Base-by-base conservation (phyloP, 2,329 filamentous ascomycete genomes). In the Cladosporium velox region DNA sequence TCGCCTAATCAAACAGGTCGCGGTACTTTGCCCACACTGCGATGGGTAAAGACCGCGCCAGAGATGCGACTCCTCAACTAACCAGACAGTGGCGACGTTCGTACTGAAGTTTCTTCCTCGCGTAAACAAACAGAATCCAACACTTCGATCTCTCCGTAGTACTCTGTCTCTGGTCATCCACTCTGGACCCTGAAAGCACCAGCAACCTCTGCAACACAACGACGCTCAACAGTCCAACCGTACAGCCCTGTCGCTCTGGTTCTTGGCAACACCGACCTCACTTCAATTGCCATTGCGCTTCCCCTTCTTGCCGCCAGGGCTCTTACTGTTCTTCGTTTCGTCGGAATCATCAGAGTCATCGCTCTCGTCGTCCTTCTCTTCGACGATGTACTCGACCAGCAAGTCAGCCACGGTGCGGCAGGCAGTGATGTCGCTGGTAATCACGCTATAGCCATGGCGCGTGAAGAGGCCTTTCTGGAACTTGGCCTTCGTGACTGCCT, bases 391-490 rank as follows among this genome's bases (percentile, higher is more conserved):
- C 10, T 3, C 21, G 10, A 64, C 51, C 35, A 64, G 26, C 51
- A 64, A 6, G 10, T 57, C 61, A 11, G 61, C 61, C 61, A 64
- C 51, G 15, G 26, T 15, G 24, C 61, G 51, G n/a, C 61, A 64
- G 21, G 28, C 32, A 5, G 24, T n/a, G 24, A 64, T 14, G 32
- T 64, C 61, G 24, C 18, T 30, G 15, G 38, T 10, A 38, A 64
- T 26, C 51, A 57, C 35, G 24, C 14, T 11, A 7, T 57, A 52
- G 7, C 61, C 51, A 35, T 32, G 49, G 8, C 49, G 14, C 24
- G 61, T 64, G 34, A 64, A 24, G 2, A 32, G 7, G 1, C 61
- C 61, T 11, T 49, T 18, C 21, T 14, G 18, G 24, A 57, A 57
- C 18, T 7, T 24, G 1, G 61, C 61, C 11, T 34, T 24, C 21